These are phyloP conservation scores for Apiotrichum siamense DNA, from an alignment of 1,284 basidiomycete species.

Conservation along the genomic window DNA sequence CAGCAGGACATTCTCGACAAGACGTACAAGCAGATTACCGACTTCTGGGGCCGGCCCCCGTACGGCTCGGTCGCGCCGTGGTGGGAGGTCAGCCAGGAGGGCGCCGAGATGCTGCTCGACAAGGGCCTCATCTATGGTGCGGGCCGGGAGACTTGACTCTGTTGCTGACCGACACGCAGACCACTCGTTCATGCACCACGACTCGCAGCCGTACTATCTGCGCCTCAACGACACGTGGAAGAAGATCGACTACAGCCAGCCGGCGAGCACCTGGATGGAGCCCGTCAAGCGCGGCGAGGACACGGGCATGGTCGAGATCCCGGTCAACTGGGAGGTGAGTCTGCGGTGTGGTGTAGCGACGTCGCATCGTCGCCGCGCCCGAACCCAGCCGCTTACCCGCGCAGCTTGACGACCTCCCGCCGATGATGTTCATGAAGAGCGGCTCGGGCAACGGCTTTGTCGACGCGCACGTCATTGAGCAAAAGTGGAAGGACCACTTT, in stretches of 20 bases:
- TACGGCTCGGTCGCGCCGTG: constrained; percentile 65
- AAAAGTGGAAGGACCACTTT: constrained; percentile 71
- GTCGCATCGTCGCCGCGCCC: too few species aligned
- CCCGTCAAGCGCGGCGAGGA: constrained; percentile 60
- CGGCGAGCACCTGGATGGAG: constrained; percentile 68
- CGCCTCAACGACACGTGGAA: constrained; percentile 66
- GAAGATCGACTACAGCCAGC: constrained; percentile 61
- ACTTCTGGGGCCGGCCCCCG: constrained; percentile 62
- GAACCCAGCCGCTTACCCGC: too few species aligned
- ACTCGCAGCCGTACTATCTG: constrained; percentile 65
- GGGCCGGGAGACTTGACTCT: neutral
- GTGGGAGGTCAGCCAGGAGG: constrained; percentile 72
- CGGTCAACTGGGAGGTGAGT: constrained; percentile 58
- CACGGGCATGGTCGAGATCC: constrained; percentile 67
- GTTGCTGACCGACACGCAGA: constrained; percentile 14
- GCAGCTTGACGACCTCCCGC: constrained; percentile 57
- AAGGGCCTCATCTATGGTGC: constrained; percentile 69
- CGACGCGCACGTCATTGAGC: constrained; percentile 61
- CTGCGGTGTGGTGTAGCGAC: too few species aligned
- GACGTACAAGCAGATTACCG: constrained; percentile 60
- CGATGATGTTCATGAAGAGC: constrained; percentile 69
- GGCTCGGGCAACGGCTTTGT: constrained; percentile 65
- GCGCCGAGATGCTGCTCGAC: constrained; percentile 60
- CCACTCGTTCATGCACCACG: constrained; percentile 55
- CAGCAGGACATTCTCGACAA: constrained; percentile 66